Evolutionary conservation across 176 grass and related monocot genomes (phyloP).

Genomic region (Oryza meridionalis): DNA sequence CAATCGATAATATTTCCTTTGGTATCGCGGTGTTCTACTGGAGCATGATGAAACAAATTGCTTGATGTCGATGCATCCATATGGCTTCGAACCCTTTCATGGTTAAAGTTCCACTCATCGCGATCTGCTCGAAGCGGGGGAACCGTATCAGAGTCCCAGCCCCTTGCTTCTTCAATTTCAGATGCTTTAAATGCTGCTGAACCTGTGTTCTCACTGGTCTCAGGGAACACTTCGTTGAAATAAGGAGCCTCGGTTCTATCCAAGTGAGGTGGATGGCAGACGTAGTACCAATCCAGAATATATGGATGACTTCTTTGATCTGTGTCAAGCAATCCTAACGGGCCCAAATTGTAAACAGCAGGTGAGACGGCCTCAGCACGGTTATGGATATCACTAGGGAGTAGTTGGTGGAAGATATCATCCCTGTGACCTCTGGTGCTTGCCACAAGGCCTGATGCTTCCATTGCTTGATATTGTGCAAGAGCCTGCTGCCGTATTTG

Average conservation of each 20-base stretch:
- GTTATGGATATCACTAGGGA: constrained; percentile 34
- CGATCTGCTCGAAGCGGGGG: neutral
- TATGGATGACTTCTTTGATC: constrained; percentile 70
- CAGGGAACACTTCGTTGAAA: constrained; percentile 13
- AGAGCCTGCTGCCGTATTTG: constrained; percentile 52
- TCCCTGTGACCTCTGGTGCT: constrained; percentile 50
- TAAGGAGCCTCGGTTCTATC: constrained; percentile 44
- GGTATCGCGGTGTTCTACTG: constrained; percentile 3
- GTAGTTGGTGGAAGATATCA: constrained; percentile 47
- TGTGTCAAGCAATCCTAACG: constrained; percentile 61
- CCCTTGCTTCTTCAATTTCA: constrained; percentile 53
- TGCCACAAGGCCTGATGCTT: constrained; percentile 52
- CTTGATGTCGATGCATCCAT: constrained; percentile 82
- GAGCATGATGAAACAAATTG: constrained; percentile 49
- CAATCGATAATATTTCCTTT: constrained; percentile 42
- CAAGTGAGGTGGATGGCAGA: constrained; percentile 39
- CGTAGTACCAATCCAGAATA: constrained; percentile 94
- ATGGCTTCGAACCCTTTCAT: constrained; percentile 55
- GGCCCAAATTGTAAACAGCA: constrained; percentile 49
- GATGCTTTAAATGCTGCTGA: constrained; percentile 30
- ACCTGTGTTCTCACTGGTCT: constrained; percentile 22
- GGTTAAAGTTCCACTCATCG: neutral
- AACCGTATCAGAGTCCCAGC: constrained; percentile 2
- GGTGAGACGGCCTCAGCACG: constrained; percentile 25
- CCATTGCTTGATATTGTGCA: constrained; percentile 56